These are phyloP conservation scores for Talaromyces sp. DNA, from an alignment of 2,329 filamentous ascomycete genomes.

Conservation along the genomic window DNA sequence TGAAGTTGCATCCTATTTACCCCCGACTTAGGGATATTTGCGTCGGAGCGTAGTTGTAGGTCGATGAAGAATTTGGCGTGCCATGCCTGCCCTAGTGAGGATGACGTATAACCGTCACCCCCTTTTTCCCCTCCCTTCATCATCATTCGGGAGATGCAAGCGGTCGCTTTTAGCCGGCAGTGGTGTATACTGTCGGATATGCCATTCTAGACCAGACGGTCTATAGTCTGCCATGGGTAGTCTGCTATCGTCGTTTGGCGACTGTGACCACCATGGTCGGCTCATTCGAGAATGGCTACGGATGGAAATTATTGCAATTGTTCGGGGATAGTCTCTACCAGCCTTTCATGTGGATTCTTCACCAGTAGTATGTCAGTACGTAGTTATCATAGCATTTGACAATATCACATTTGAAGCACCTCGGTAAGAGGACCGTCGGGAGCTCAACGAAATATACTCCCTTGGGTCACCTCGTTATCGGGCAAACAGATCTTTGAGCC, in stretches of 20 bases:
- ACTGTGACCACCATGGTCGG: not conserved
- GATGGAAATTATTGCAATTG: no score
- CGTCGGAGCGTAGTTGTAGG: not conserved
- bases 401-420: no score
- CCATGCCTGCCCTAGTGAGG: not conserved
- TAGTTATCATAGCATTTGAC: no score
- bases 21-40: not conserved
- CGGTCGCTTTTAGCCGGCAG: not conserved
- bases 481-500: not conserved
- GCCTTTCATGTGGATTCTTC: not conserved
- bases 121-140: not conserved
- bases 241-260: not conserved
- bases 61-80: not conserved
- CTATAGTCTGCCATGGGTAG: not conserved
- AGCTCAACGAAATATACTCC: not conserved
- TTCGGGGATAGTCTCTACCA: not conserved
- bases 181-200: not conserved
- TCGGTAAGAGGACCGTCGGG: not conserved
- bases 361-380: not conserved
- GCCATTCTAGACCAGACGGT: not conserved
- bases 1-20: not conserved
- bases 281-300: not conserved
- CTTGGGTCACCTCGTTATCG: not conserved
- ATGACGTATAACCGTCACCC: not conserved
- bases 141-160: not conserved